Evolutionary conservation across 2,329 filamentous ascomycete species (phyloP).

Genomic region (Cladosporium oxysporum): DNA sequence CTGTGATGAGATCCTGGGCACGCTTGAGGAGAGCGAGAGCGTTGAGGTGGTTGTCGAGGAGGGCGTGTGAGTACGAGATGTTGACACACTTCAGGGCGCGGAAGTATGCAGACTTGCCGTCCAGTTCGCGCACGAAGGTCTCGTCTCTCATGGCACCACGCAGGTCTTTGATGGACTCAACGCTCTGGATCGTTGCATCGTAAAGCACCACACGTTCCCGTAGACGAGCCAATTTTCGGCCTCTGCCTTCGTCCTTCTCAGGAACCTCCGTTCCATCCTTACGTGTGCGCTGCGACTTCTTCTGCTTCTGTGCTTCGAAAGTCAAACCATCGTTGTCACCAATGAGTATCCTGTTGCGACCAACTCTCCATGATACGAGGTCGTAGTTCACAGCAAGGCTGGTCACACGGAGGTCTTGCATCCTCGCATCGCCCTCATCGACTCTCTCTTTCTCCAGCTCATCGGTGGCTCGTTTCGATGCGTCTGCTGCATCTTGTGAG

Average conservation of each 20-base stretch:
- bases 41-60: constrained; percentile 71
- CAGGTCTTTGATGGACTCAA: constrained; percentile 86
- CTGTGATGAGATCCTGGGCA: constrained; percentile 63
- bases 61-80: constrained; percentile 79
- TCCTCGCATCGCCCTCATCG: constrained; percentile 76
- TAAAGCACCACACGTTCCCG: constrained; percentile 88
- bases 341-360: constrained; percentile 84
- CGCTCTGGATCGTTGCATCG: constrained; percentile 84
- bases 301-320: constrained; percentile 54
- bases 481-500: constrained; percentile 91
- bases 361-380: constrained; percentile 91
- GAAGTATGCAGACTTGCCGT: constrained; percentile 80
- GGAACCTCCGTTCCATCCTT: constrained; percentile 50
- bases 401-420: constrained; percentile 92
- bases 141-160: constrained; percentile 86
- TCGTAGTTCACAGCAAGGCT: constrained; percentile 92
- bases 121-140: constrained; percentile 73
- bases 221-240: constrained; percentile 74
- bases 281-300: constrained; percentile 55
- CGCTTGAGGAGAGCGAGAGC: constrained; percentile 82
- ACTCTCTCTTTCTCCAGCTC: constrained; percentile 83
- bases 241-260: constrained; percentile 65
- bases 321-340: constrained; percentile 77
- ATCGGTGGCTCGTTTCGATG: constrained; percentile 89
- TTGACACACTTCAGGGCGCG: constrained; percentile 84